A percentile compares a stretch with the other conserved stretches of the same genome.
These are phyloP conservation scores for Mucor irregularis DNA, from an alignment of 371 early-diverging fungal species.

Conservation along the genomic window DNA sequence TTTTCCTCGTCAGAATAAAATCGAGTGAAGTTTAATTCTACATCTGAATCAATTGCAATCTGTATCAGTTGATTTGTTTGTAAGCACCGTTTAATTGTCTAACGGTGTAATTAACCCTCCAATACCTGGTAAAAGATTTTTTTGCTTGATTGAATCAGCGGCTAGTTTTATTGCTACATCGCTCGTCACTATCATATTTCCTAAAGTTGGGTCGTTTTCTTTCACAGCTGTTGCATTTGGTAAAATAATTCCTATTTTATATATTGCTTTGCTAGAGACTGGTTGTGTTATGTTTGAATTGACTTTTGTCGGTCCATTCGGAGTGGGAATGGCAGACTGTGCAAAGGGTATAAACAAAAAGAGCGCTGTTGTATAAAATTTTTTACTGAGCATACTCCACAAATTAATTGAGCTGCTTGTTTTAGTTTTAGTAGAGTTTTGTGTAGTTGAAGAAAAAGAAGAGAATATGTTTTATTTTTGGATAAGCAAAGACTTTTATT, in stretches of 20 bases:
- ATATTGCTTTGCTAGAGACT: conserved; percentile 11
- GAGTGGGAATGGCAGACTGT: background rate
- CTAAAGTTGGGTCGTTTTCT: conserved; percentile 23
- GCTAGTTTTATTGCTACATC: conserved; percentile 35
- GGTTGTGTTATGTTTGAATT: background rate
- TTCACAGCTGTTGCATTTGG: conserved; percentile 26
- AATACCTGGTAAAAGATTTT: conserved; percentile 33
- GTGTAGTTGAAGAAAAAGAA: background rate
- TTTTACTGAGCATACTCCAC: too few species aligned
- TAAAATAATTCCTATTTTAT: conserved; percentile 39
- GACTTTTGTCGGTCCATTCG: background rate
- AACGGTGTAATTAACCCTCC: background rate
- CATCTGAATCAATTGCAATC: conserved; percentile 18
- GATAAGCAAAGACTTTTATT: background rate
- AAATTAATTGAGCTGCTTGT: too few species aligned
- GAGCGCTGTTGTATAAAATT: too few species aligned
- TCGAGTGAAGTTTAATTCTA: conserved; percentile 30
- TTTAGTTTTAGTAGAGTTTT: too few species aligned
- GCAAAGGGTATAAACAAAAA: background rate
- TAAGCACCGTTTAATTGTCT: background rate
- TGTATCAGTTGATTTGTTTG: background rate
- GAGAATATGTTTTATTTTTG: background rate
- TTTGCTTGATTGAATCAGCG: conserved; percentile 13
- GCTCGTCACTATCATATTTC: conserved; percentile 38
- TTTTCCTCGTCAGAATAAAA: conserved; percentile 28